Evolutionary conservation across 148 eudicot species (phyloP).

Genomic region (Vaccinium darrowii): DNA sequence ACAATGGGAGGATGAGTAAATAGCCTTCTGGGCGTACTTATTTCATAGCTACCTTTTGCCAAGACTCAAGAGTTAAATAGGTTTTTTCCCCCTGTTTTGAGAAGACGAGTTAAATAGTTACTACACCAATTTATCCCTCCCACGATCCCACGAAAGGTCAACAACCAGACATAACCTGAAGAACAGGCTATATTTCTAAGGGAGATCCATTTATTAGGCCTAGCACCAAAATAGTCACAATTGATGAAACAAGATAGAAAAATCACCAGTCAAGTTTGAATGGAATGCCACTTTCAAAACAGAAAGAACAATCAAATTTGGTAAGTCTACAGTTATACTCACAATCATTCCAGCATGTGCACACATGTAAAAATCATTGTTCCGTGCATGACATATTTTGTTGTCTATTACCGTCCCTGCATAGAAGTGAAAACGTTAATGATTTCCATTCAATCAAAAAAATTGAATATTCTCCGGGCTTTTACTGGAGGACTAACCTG

Average conservation of each 20-base stretch:
- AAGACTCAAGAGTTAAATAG: no score
- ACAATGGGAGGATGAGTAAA: not conserved
- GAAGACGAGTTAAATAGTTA: no score
- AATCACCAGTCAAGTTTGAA: not conserved
- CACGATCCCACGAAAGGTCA: no score
- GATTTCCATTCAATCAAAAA: not conserved
- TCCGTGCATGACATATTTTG: constrained; percentile 84
- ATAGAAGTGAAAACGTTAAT: not conserved
- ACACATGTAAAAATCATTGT: constrained; percentile 84
- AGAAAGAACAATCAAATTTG: not conserved
- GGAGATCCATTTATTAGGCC: not conserved
- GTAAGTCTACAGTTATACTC: constrained; percentile 24
- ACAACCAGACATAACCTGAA: no score
- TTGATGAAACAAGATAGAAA: not conserved
- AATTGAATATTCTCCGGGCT: not conserved
- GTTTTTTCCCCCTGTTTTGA: no score
- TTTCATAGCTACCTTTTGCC: no score
- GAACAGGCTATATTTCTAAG: no score
- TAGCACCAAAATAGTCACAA: not conserved
- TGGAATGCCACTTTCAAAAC: not conserved
- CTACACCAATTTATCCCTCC: no score
- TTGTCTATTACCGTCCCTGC: constrained; percentile 89
- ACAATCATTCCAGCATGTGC: constrained; percentile 98
- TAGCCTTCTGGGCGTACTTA: not conserved
- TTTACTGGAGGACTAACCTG: constrained; percentile 42